Evolutionary conservation across 257 asterid species (phyloP), one percentile per base, ranked within the genome.

Genomic region (Nicotiana tomentosiformis): DNA sequence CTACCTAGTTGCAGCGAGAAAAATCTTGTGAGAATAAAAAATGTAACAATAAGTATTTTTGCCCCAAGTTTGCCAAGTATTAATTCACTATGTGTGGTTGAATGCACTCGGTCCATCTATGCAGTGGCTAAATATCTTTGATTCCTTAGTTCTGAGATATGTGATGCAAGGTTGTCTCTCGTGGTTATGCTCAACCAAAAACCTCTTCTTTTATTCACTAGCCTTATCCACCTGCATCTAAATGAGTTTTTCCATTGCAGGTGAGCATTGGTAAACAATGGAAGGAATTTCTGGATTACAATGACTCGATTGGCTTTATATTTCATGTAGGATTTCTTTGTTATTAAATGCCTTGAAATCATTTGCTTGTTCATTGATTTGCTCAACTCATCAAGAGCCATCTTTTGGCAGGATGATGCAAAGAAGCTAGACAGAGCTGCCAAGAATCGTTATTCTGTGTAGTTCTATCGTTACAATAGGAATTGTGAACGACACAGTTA

Each of bases 251-350:
- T 62, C 83, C 16, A 81, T 78, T 86, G 77, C 97, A 96, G 99
- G 77, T 89, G 78, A 92, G 97, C 90, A 93, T 96, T 82, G 99
- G 98, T 83, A 92, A 82, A 84, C 98, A 94, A 53, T 96, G 97
- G 99, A 94, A 96, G 94, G 92, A 90, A 85, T 86, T 91, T 84
- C 91, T 96, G 84, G 99, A 93, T 86, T 91, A 86, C 91, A 91
- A 90, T 20, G 97, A 91, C 0, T 20, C 89, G 3, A 87, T 91
- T n/a, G 99, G 98, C 69, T 96, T 88, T 91, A 91, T 93, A 70
- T 74, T 88, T 89, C 98, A 96, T 81, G 98, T 93, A 87, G 84
- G 97, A 74, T 81, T 26, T 29, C 49, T 51, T 81, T 58, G 49
- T 65, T 68, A 66, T n/a, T 5, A n/a, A 57, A 57, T 57, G 43